Conservation (phyloP, 108 stramenopile genomes). For the Fragilariopsis cylindrus region DNA sequence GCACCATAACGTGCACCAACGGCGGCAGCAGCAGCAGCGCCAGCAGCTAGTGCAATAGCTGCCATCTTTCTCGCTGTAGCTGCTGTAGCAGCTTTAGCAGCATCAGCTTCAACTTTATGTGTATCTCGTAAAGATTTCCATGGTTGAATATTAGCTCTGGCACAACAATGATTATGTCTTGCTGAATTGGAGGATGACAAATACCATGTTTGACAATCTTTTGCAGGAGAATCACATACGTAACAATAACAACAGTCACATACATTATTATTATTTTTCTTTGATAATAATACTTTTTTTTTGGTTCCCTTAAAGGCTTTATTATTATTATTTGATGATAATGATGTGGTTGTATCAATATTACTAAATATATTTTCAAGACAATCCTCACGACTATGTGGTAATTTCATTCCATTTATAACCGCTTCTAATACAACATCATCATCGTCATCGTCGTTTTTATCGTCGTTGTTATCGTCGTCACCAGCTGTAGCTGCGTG, state of each 20-base stretch:
- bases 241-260: conserved; percentile 50
- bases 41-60: not conserved
- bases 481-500: not conserved
- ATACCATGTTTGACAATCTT: conserved; percentile 24
- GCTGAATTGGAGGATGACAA: not conserved
- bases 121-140: not conserved
- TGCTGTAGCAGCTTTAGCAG: not conserved
- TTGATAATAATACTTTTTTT: not conserved
- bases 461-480: not conserved
- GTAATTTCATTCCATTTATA: conserved; percentile 23
- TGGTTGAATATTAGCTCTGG: not conserved
- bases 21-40: not conserved
- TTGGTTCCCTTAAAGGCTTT: not conserved
- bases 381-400: conserved; percentile 42
- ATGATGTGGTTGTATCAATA: not conserved
- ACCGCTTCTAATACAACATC: conserved; percentile 34
- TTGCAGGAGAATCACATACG: conserved; percentile 34
- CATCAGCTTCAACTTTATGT: not conserved
- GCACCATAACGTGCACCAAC: too few species aligned
- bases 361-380: conserved; percentile 25
- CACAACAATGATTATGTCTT: conserved; percentile 2
- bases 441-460: conserved; percentile 20
- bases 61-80: not conserved
- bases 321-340: not conserved
- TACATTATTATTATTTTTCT: not conserved